These are phyloP conservation scores for Botryotinia calthae DNA, from an alignment of 2,329 filamentous ascomycete genomes.

Conservation along the genomic window DNA sequence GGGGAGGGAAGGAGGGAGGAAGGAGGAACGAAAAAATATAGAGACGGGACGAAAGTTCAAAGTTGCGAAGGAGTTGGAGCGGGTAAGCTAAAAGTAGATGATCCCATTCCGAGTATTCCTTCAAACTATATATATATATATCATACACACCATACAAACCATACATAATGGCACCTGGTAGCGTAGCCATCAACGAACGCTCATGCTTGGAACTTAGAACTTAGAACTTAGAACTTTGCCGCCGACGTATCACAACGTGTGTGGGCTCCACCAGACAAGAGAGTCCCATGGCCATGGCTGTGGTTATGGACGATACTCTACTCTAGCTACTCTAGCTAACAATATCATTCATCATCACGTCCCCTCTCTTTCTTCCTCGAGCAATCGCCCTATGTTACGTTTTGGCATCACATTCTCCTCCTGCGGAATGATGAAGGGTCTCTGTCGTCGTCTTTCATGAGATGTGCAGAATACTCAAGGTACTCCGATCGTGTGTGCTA, in stretches of 20 bases:
- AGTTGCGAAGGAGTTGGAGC: neutral
- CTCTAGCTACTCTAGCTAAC: too few relatives aligned
- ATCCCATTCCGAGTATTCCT: neutral
- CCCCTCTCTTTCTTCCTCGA: neutral
- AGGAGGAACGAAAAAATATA: neutral
- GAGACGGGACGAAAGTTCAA: neutral
- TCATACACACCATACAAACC: neutral
- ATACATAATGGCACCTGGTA: neutral
- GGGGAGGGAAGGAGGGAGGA: neutral
- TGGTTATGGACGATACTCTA: neutral
- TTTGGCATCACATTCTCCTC: neutral
- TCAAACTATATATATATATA: neutral
- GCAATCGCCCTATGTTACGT: neutral
- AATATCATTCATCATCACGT: neutral
- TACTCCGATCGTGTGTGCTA: too few relatives aligned
- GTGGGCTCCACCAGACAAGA: neutral
- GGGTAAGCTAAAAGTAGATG: neutral
- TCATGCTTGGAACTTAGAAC: too few relatives aligned
- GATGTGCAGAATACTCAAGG: too few relatives aligned
- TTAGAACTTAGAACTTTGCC: neutral
- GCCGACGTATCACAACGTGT: neutral
- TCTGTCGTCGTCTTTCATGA: neutral
- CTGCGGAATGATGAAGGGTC: neutral
- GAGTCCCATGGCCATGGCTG: neutral
- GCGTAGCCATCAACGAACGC: neutral